These are phyloP conservation scores for Pelargonium citronellum DNA, from an alignment of 441 rosid genomes.

Conservation along the genomic window DNA sequence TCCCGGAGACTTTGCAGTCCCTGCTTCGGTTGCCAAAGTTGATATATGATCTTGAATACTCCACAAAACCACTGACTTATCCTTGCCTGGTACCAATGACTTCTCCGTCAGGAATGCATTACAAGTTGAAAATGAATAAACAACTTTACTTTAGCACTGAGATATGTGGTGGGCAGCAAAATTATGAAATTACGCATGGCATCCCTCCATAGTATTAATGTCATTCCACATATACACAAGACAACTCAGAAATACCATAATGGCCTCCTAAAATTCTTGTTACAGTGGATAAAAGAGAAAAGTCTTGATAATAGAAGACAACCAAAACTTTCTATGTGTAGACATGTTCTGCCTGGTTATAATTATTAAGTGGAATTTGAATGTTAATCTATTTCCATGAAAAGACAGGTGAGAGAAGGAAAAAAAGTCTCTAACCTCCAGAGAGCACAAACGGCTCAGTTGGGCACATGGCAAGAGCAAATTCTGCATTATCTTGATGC, in stretches of 20 bases:
- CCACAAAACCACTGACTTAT: conserved; percentile 91
- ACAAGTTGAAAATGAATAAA: background rate
- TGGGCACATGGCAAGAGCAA: conserved; percentile 98
- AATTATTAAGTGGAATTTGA: background rate
- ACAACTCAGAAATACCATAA: background rate
- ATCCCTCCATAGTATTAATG: background rate
- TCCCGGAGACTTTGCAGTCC: conserved; percentile 47
- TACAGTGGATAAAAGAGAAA: background rate
- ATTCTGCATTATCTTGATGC: conserved; percentile 97
- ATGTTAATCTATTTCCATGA: background rate
- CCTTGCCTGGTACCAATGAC: conserved; percentile 65
- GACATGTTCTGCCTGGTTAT: background rate
- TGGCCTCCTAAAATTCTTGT: background rate
- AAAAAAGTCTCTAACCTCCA: conserved; percentile 60
- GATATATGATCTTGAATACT: conserved; percentile 95
- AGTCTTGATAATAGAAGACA: background rate
- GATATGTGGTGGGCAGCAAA: background rate
- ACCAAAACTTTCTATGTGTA: background rate
- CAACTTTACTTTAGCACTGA: background rate
- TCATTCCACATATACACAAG: background rate
- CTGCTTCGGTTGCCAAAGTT: conserved; percentile 51
- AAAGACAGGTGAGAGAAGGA: background rate
- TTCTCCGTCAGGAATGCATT: conserved; percentile 16
- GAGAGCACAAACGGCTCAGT: conserved; percentile 95
- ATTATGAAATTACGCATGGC: background rate